Conservation (phyloP, 2,329 filamentous ascomycete species). For the Arthrobotrys iridis region DNA sequence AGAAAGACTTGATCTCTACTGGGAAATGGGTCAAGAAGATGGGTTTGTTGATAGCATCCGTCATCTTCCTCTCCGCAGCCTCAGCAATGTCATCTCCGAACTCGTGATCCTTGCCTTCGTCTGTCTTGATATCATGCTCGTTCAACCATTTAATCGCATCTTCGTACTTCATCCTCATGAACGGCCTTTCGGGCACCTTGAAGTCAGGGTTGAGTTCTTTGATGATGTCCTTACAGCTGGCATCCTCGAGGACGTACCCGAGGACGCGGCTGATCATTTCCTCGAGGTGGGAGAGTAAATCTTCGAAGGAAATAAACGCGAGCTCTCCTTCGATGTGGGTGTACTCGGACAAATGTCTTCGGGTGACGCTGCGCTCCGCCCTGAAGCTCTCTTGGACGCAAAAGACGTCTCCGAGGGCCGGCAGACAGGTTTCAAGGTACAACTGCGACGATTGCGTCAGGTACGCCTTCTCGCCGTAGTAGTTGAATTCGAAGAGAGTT, state of each 20-base stretch:
- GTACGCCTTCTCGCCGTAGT: slow-evolving; percentile 90
- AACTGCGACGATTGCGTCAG: slow-evolving; percentile 97
- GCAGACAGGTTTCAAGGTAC: slow-evolving; percentile 93
- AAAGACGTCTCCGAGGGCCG: slow-evolving; percentile 92
- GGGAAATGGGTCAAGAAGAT: slow-evolving; percentile 99
- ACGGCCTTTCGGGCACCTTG: slow-evolving; percentile 80
- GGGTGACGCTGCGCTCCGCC: slow-evolving; percentile 93
- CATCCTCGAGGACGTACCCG: slow-evolving; percentile 77
- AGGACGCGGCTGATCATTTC: slow-evolving; percentile 87
- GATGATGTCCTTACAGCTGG: slow-evolving; percentile 76
- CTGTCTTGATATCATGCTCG: slow-evolving; percentile 89
- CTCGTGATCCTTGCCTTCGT: slow-evolving; percentile 85
- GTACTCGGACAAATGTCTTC: slow-evolving; percentile 94
- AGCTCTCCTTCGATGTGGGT: slow-evolving; percentile 96
- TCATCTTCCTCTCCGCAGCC: slow-evolving; percentile 96
- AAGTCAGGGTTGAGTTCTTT: slow-evolving; percentile 92
- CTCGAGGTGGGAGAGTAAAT: slow-evolving; percentile 88
- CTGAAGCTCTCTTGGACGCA: slow-evolving; percentile 99
- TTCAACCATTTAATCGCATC: slow-evolving; percentile 95
- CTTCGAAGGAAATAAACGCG: slow-evolving; percentile 92
- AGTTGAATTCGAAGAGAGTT: slow-evolving; percentile 88
- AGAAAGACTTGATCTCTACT: slow-evolving; percentile 96
- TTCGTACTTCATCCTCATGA: slow-evolving; percentile 92
- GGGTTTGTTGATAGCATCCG: slow-evolving; percentile 91
- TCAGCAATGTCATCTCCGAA: slow-evolving; percentile 99